A percentile compares a stretch with the other conserved stretches of the same genome.
These are phyloP conservation scores for Oemleria cerasiformis DNA, from an alignment of 306 rosid species.

Conservation along the genomic window DNA sequence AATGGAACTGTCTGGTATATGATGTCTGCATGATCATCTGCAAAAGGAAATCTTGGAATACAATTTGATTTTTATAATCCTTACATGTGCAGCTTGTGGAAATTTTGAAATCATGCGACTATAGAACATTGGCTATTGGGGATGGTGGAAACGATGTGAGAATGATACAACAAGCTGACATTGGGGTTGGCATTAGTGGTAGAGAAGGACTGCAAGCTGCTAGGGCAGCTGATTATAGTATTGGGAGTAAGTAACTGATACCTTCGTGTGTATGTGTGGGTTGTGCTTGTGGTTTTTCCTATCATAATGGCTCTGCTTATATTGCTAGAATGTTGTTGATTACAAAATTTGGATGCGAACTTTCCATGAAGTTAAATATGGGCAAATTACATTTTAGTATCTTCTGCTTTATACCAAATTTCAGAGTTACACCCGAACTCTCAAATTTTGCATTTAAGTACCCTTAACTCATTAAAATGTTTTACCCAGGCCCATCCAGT, in stretches of 20 bases:
- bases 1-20: not conserved
- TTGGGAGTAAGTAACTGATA: constrained; percentile 73
- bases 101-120: constrained; percentile 86
- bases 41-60: not conserved
- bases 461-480: no score
- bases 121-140: constrained; percentile 94
- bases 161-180: constrained; percentile 98
- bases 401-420: no score
- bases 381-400: no score
- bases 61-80: not conserved
- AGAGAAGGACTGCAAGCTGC: constrained; percentile 99
- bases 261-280: constrained; percentile 12
- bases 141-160: constrained; percentile 99
- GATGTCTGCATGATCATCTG: not conserved
- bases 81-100: constrained; percentile 78
- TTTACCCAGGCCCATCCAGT: no score
- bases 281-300: not conserved
- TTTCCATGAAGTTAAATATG: no score
- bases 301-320: not conserved
- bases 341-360: no score
- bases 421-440: no score
- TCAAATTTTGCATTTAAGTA: no score
- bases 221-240: constrained; percentile 98
- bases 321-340: constrained; percentile 2
- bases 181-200: constrained; percentile 98